Conservation (phyloP, 495 filamentous ascomycete genomes). For the Polyplosphaeria fusca region DNA sequence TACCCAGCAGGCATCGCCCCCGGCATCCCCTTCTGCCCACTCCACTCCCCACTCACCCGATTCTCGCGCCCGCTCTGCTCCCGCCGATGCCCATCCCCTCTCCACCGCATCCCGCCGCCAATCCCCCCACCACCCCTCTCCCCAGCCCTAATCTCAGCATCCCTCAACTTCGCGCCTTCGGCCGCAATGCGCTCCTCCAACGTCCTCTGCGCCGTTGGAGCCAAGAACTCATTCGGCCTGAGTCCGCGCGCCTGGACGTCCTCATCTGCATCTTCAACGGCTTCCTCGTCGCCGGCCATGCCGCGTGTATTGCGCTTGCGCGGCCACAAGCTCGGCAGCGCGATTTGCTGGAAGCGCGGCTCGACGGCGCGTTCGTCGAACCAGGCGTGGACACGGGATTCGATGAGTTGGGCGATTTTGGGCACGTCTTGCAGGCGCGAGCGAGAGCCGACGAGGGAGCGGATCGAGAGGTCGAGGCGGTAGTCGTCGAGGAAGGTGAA, state of each 20-base stretch:
- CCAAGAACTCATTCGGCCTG: background rate
- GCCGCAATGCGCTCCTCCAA: constrained; percentile 27
- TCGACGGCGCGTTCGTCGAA: constrained; percentile 96
- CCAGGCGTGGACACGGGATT: constrained; percentile 88
- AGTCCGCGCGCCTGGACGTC: background rate
- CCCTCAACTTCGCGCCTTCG: constrained; percentile 31
- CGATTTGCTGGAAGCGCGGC: constrained; percentile 92
- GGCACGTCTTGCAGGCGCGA: constrained; percentile 91
- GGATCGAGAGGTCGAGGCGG: constrained; percentile 83
- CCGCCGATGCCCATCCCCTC: constrained; percentile 3
- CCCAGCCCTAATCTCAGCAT: constrained; percentile 29
- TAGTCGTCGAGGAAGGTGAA: constrained; percentile 97
- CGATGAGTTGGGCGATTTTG: constrained; percentile 93
- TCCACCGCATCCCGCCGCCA: constrained; percentile 22
- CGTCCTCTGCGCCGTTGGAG: background rate
- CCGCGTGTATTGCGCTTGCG: constrained; percentile 78
- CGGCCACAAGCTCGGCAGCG: constrained; percentile 90
- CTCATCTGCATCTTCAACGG: constrained; percentile 10
- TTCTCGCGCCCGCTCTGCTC: constrained; percentile 13
- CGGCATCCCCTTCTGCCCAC: constrained; percentile 29
- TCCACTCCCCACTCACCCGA: constrained; percentile 25
- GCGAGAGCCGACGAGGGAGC: constrained; percentile 86
- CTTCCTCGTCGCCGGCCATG: constrained; percentile 39
- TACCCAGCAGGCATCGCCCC: constrained; percentile 24
- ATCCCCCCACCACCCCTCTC: constrained; percentile 1